These are phyloP conservation scores for Alternaria tenuissima DNA, from an alignment of 2,329 filamentous ascomycete species.

Conservation along the genomic window DNA sequence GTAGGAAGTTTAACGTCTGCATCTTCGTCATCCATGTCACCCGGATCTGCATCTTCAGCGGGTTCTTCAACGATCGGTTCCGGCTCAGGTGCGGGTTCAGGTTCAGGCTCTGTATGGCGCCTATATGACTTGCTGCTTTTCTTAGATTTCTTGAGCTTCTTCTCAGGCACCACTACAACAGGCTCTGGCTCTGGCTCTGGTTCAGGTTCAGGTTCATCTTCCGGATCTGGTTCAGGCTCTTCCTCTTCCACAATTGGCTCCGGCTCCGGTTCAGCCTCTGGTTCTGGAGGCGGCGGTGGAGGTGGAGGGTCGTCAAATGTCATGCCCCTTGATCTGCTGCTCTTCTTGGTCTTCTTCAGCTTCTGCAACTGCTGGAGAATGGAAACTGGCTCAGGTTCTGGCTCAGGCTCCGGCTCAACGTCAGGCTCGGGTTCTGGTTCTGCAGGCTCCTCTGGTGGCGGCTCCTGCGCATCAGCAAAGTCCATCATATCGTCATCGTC, in stretches of 20 bases:
- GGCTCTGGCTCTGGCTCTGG: slow-evolving; percentile 36
- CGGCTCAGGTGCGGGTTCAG: slow-evolving; percentile 22
- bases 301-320: slow-evolving; percentile 43
- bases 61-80: slow-evolving; percentile 33
- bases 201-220: slow-evolving; percentile 21
- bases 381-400: slow-evolving; percentile 32
- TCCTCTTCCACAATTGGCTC: slow-evolving; percentile 17
- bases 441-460: slow-evolving; percentile 27
- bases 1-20: slow-evolving; percentile 55
- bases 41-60: slow-evolving; percentile 33
- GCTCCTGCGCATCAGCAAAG: slow-evolving; percentile 20
- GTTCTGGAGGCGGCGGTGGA: slow-evolving; percentile 36
- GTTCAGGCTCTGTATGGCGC: slow-evolving; percentile 26
- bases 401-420: slow-evolving; percentile 27
- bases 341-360: slow-evolving; percentile 39
- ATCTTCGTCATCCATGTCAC: slow-evolving; percentile 37
- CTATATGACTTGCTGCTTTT: slow-evolving; percentile 41
- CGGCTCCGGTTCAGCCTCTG: slow-evolving; percentile 26
- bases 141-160: slow-evolving; percentile 34
- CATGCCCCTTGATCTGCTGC: slow-evolving; percentile 67
- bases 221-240: slow-evolving; percentile 36
- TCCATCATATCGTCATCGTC: slow-evolving; percentile 53
- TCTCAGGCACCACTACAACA: slow-evolving; percentile 29
- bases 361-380: slow-evolving; percentile 30
- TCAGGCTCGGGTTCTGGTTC: slow-evolving; percentile 25